Percentiles rank a stretch among this genome's conserved stretches.
These are phyloP conservation scores for Argentina anserina DNA, from an alignment of 306 rosid species.

Conservation along the genomic window DNA sequence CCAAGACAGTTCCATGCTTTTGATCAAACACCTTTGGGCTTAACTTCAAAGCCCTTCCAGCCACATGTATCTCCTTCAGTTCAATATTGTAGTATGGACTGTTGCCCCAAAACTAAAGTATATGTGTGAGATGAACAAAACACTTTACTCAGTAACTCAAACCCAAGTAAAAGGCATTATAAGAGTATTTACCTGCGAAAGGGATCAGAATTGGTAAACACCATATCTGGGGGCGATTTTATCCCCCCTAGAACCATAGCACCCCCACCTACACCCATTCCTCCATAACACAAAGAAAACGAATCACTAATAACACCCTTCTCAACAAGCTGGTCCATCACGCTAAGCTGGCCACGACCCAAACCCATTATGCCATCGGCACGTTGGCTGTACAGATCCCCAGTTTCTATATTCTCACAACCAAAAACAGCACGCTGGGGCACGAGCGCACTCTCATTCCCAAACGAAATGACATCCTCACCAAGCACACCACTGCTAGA, in stretches of 20 bases:
- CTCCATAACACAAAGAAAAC: slow-evolving; percentile 52
- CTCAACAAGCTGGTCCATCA: slow-evolving; percentile 53
- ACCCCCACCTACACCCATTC: slow-evolving; percentile 59
- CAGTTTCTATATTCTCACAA: slow-evolving; percentile 48
- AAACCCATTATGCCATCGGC: slow-evolving; percentile 57
- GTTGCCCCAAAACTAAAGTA: slow-evolving; percentile 39
- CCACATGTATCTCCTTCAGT: slow-evolving; percentile 45
- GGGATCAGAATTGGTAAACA: slow-evolving; percentile 41
- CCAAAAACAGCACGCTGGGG: slow-evolving; percentile 58
- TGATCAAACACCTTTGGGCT: slow-evolving; percentile 35
- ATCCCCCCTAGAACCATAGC: slow-evolving; percentile 51
- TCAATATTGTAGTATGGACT: slow-evolving; percentile 56
- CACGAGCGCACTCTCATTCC: slow-evolving; percentile 39
- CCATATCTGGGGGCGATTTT: slow-evolving; percentile 46
- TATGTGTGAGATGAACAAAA: slow-evolving; percentile 39
- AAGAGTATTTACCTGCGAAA: slow-evolving; percentile 35
- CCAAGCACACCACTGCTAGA: slow-evolving; percentile 50
- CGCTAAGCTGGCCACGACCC: slow-evolving; percentile 49
- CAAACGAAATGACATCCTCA: slow-evolving; percentile 45
- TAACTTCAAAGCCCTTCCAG: slow-evolving; percentile 44
- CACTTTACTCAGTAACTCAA: slow-evolving; percentile 1
- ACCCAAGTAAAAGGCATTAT: neutral
- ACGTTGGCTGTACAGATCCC: slow-evolving; percentile 51
- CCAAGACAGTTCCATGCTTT: slow-evolving; percentile 51
- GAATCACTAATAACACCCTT: slow-evolving; percentile 46